These are phyloP conservation scores for Sporothrix inflata DNA, from an alignment of 2,329 filamentous ascomycete species.

Conservation along the genomic window DNA sequence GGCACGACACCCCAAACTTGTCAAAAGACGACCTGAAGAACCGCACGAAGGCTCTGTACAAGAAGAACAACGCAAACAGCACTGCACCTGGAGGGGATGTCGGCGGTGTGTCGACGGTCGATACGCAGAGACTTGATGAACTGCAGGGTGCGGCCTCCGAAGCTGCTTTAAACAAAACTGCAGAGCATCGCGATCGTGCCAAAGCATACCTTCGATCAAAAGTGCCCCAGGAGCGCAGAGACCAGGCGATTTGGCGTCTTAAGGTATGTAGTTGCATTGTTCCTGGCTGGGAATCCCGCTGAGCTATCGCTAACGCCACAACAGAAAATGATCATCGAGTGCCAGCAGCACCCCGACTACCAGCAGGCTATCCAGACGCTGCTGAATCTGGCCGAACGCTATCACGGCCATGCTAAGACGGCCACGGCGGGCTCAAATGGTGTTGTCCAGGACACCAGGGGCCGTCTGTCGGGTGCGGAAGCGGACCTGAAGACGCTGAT, in stretches of 20 bases:
- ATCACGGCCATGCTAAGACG: conserved; percentile 72
- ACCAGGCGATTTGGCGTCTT: conserved; percentile 87
- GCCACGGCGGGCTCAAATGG: conserved; percentile 66
- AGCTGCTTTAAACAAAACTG: conserved; percentile 45
- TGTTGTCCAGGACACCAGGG: conserved; percentile 73
- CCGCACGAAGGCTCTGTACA: conserved; percentile 67
- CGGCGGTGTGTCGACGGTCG: conserved; percentile 44
- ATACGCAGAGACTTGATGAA: conserved; percentile 64
- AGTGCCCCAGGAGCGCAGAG: conserved; percentile 88
- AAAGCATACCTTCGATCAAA: conserved; percentile 82
- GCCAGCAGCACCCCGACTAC: conserved; percentile 94
- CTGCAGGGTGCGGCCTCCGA: conserved; percentile 55
- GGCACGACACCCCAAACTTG: conserved; percentile 84
- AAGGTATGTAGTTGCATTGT: conserved; percentile 49
- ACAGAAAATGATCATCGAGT: conserved; percentile 94
- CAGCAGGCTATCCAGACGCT: conserved; percentile 88
- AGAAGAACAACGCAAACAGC: conserved; percentile 50
- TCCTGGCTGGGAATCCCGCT: background rate
- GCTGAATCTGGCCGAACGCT: conserved; percentile 80
- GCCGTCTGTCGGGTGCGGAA: conserved; percentile 71
- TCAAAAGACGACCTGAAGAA: conserved; percentile 70
- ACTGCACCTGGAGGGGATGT: conserved; percentile 49
- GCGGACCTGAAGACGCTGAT: conserved; percentile 82
- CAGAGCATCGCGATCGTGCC: conserved; percentile 48
- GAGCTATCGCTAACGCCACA: background rate